Conservation (phyloP, 2,329 filamentous ascomycete genomes). For the Sporothrix curviconia region DNA sequence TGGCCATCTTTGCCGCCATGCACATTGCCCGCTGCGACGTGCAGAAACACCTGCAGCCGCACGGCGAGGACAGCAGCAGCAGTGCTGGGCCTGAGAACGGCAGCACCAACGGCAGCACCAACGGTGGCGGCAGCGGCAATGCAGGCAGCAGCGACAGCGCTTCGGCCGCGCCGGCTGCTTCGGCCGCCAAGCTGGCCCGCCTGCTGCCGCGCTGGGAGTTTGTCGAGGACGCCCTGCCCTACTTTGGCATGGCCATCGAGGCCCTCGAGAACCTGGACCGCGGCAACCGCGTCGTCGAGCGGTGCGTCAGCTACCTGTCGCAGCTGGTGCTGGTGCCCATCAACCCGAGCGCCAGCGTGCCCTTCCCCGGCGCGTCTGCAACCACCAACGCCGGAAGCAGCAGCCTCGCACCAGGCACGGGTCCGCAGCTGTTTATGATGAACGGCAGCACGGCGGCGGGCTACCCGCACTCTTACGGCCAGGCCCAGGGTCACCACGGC, state of each 20-base stretch:
- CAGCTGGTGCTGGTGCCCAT: constrained; percentile 9
- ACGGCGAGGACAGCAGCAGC: too few relatives aligned
- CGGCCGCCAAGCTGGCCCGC: neutral
- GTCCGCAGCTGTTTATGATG: too few relatives aligned
- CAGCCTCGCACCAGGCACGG: neutral
- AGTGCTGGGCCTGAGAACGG: too few relatives aligned
- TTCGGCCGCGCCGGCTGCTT: too few relatives aligned
- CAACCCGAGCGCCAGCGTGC: neutral
- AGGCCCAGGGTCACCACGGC: neutral
- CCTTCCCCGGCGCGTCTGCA: too few relatives aligned
- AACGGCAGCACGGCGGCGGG: too few relatives aligned
- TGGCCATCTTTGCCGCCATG: constrained; percentile 11
- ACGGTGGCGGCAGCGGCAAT: too few relatives aligned
- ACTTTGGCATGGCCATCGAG: constrained; percentile 13
- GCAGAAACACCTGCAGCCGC: neutral
- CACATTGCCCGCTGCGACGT: neutral
- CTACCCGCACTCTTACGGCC: too few relatives aligned
- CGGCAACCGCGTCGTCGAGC: constrained; percentile 12
- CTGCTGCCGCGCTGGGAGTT: constrained; percentile 1
- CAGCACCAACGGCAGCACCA: too few relatives aligned
- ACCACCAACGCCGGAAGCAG: too few relatives aligned
- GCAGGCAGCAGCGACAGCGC: too few relatives aligned
- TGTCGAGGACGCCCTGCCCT: constrained; percentile 5
- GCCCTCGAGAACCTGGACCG: constrained; percentile 9
- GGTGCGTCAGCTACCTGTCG: constrained; percentile 12